Evolutionary conservation across 805 yeast species (phyloP).

Genomic region (Yarrowia porcina): DNA sequence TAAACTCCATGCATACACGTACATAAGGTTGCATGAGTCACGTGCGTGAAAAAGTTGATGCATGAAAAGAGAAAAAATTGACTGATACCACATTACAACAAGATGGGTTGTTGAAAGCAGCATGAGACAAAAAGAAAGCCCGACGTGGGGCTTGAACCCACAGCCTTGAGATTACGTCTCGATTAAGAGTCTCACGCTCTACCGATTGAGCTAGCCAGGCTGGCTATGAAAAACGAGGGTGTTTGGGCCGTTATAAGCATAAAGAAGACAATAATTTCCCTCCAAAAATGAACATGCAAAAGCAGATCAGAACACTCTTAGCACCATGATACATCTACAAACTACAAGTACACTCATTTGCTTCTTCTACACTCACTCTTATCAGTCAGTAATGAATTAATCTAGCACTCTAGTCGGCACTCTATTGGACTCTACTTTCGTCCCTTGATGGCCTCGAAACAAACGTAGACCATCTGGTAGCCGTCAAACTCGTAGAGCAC

Average conservation of each 20-base stretch:
- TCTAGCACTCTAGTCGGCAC: too few species aligned
- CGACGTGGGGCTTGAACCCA: constrained; percentile 25
- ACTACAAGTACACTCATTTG: too few species aligned
- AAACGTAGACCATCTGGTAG: constrained; percentile 68
- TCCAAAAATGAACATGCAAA: too few species aligned
- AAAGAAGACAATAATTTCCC: too few species aligned
- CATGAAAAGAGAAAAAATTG: background rate
- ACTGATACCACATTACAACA: too few species aligned
- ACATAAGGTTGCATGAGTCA: background rate
- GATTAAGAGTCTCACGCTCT: constrained; percentile 22
- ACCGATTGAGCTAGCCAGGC: constrained; percentile 25
- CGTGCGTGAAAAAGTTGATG: background rate
- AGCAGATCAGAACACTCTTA: too few species aligned
- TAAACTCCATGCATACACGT: background rate
- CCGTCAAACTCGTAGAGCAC: constrained; percentile 71
- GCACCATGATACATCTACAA: too few species aligned
- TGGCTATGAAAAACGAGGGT: background rate
- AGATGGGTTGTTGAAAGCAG: too few species aligned
- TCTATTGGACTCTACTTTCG: background rate
- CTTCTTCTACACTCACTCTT: too few species aligned
- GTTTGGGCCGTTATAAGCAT: too few species aligned
- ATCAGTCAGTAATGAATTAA: background rate
- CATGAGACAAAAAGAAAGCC: background rate
- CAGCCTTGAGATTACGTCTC: constrained; percentile 12
- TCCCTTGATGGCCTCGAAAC: constrained; percentile 46